phyloP scores from a whole-genome alignment of 2,329 filamentous ascomycete genomes.

The Aspergillus chevalieri region DNA sequence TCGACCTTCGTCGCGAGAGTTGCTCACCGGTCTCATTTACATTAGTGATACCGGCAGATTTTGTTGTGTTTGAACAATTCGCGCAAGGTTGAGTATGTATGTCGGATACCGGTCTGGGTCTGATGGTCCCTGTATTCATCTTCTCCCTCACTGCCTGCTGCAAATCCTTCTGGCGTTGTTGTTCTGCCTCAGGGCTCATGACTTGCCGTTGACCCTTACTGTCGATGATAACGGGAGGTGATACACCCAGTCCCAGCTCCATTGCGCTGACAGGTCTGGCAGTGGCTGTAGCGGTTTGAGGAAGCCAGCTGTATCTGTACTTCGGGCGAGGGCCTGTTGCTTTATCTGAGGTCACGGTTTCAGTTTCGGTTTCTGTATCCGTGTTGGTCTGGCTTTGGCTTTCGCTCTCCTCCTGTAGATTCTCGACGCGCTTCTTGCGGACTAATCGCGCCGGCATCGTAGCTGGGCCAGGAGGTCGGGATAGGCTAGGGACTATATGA shows the following conservation, averaged over 20 bases:
- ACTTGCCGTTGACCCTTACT: slow-evolving; percentile 13
- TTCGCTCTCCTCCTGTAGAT: neutral
- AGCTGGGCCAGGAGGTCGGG: neutral
- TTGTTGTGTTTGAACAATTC: neutral
- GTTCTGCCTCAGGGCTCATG: slow-evolving; percentile 15
- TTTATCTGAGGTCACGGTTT: neutral
- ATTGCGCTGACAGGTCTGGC: neutral
- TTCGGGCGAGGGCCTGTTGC: neutral
- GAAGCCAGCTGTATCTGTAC: slow-evolving; percentile 1
- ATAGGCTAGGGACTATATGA: slow-evolving; percentile 10
- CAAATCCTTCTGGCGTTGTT: slow-evolving; percentile 12
- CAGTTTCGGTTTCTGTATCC: neutral
- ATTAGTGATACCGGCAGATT: neutral
- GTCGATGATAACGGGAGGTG: slow-evolving; percentile 16
- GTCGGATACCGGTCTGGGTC: neutral
- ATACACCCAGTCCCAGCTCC: slow-evolving; percentile 1
- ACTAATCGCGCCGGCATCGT: neutral
- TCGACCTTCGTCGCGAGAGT: neutral
- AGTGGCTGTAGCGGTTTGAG: neutral
- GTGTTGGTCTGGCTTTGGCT: neutral
- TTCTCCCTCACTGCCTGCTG: slow-evolving; percentile 21
- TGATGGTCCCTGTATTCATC: slow-evolving; percentile 16
- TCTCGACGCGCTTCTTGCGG: neutral
- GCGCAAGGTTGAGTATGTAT: neutral
- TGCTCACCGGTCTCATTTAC: neutral